Percentiles rank a stretch among this genome's conserved stretches.
These are phyloP conservation scores for Zygosaccharomyces kombuchaensis DNA, from an alignment of 805 yeast species.

Conservation along the genomic window DNA sequence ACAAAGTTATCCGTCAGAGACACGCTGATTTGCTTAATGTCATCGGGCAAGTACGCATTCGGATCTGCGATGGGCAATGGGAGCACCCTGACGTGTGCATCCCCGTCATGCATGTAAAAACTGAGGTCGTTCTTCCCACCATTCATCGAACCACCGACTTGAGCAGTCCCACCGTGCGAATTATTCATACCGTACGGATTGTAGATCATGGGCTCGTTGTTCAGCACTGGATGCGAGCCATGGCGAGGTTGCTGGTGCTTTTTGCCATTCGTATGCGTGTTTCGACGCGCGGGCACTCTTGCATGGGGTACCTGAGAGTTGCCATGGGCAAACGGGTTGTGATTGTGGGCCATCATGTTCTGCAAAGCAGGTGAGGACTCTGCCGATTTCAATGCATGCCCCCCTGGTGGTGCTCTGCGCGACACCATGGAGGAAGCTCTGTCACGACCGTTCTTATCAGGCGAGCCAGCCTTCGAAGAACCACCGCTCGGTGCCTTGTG, in stretches of 20 bases:
- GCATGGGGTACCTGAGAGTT: neutral
- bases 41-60: slow-evolving; percentile 55
- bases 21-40: slow-evolving; percentile 44
- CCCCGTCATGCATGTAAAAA: slow-evolving; percentile 36
- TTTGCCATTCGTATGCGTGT: slow-evolving; percentile 1
- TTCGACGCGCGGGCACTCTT: neutral
- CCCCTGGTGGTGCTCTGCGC: slow-evolving; percentile 15
- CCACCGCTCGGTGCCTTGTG: slow-evolving; percentile 7
- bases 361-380: slow-evolving; percentile 27
- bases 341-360: slow-evolving; percentile 29
- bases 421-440: slow-evolving; percentile 26
- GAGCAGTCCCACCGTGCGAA: slow-evolving; percentile 9
- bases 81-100: slow-evolving; percentile 41
- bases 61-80: slow-evolving; percentile 64
- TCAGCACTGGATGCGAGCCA: slow-evolving; percentile 14
- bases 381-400: slow-evolving; percentile 7
- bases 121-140: slow-evolving; percentile 22
- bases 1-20: slow-evolving; percentile 54
- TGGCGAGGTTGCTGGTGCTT: neutral
- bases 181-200: slow-evolving; percentile 55
- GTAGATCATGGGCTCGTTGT: slow-evolving; percentile 46
- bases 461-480: slow-evolving; percentile 12
- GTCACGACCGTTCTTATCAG: slow-evolving; percentile 12
- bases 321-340: slow-evolving; percentile 27
- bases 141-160: slow-evolving; percentile 10